Percentiles rank a stretch among this genome's conserved stretches.
Evolutionary conservation across 768 basidiomycete species (phyloP).

Genomic region (Auriscalpium microsporum): DNA sequence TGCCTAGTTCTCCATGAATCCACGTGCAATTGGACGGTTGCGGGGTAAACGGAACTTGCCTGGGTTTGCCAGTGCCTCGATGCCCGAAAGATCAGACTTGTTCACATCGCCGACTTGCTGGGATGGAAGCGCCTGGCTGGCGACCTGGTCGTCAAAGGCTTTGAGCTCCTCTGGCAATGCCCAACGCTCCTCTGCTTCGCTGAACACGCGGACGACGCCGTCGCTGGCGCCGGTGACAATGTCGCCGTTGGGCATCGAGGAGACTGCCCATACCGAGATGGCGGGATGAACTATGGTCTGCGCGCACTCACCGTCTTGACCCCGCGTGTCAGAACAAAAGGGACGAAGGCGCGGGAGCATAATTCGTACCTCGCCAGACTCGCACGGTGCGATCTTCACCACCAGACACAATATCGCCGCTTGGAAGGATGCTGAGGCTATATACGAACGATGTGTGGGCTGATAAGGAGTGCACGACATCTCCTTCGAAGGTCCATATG

Average conservation of each 20-base stretch:
- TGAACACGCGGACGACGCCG: conserved; percentile 81
- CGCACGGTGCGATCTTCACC: conserved; percentile 93
- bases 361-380: conserved; percentile 72
- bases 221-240: conserved; percentile 92
- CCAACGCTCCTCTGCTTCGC: conserved; percentile 62
- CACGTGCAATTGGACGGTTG: background rate
- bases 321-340: background rate
- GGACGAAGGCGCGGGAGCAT: background rate
- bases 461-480: conserved; percentile 66
- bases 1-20: conserved; percentile 41
- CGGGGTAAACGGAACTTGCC: conserved; percentile 35
- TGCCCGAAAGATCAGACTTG: conserved; percentile 79
- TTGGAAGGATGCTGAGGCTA: conserved; percentile 73
- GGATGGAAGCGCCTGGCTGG: conserved; percentile 70
- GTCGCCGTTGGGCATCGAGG: conserved; percentile 82
- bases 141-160: conserved; percentile 66
- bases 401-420: conserved; percentile 76
- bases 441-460: conserved; percentile 98
- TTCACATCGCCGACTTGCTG: conserved; percentile 88
- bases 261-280: conserved; percentile 95
- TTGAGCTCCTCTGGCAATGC: conserved; percentile 56
- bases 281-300: conserved; percentile 92
- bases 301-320: conserved; percentile 71
- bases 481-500: conserved; percentile 84
- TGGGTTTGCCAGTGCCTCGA: conserved; percentile 67